phyloP scores from a whole-genome alignment of 2,329 filamentous ascomycete genomes.

The Gliomastix tumulicola region DNA sequence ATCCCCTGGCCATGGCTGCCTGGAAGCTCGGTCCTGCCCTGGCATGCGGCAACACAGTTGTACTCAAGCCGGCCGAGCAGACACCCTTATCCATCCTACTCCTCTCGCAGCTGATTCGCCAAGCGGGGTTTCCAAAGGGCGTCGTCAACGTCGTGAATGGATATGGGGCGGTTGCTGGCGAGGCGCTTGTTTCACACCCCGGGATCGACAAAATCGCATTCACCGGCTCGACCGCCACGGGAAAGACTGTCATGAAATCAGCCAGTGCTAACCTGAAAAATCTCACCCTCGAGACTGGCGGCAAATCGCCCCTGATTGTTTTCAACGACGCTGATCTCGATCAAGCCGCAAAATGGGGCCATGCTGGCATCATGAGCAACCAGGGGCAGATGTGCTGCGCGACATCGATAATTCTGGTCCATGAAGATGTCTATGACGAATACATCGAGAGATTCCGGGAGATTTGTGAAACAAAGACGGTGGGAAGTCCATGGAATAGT shows the following conservation, averaged over 20 bases:
- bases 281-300: conserved; percentile 51
- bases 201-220: conserved; percentile 66
- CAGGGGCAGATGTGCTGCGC: conserved; percentile 51
- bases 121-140: conserved; percentile 66
- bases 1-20: conserved; percentile 60
- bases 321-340: conserved; percentile 54
- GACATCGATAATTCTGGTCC: conserved; percentile 48
- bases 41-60: conserved; percentile 51
- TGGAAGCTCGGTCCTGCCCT: conserved; percentile 67
- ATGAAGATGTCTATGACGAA: conserved; percentile 44
- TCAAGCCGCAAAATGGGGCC: conserved; percentile 46
- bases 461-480: conserved; percentile 29
- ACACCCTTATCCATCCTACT: conserved; percentile 53
- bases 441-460: conserved; percentile 46
- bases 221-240: conserved; percentile 62
- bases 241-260: conserved; percentile 60
- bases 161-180: conserved; percentile 55
- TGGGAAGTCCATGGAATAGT: conserved; percentile 7
- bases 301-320: conserved; percentile 50
- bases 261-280: conserved; percentile 53
- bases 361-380: conserved; percentile 36
- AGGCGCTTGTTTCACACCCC: conserved; percentile 55
- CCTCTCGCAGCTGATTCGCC: conserved; percentile 54
- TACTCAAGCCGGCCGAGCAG: conserved; percentile 55
- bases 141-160: conserved; percentile 68